These are phyloP conservation scores for Achlya hypogyna DNA, from an alignment of 352 stramenopile species.

Conservation along the genomic window DNA sequence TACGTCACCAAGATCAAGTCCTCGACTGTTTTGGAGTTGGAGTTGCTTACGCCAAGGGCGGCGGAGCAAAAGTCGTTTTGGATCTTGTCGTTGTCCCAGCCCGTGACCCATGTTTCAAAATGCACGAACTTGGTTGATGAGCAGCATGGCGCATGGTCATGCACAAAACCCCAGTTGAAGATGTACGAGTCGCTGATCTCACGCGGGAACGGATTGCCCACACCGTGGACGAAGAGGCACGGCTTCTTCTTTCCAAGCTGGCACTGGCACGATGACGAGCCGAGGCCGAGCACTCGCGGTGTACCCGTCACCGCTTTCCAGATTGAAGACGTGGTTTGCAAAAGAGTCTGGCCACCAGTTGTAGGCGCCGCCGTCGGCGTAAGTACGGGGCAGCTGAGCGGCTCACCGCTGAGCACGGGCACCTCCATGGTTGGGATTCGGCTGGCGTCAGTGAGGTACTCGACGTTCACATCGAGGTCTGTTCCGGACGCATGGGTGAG, in stretches of 20 bases:
- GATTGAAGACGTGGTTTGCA: not conserved
- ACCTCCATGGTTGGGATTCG: not conserved
- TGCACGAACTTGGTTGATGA: constrained; percentile 40
- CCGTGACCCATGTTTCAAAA: constrained; percentile 33
- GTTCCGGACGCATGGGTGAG: not conserved
- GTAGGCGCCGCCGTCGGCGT: not conserved
- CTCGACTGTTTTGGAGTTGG: constrained; percentile 29
- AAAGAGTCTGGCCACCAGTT: not conserved
- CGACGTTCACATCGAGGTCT: not conserved
- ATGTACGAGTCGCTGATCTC: constrained; percentile 29
- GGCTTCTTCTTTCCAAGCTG: constrained; percentile 19
- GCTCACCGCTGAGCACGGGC: not conserved
- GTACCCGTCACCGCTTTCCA: not conserved
- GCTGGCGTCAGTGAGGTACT: not conserved
- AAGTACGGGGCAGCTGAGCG: not conserved
- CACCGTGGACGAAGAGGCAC: constrained; percentile 52
- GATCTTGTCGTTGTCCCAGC: constrained; percentile 33
- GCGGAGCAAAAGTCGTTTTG: constrained; percentile 33
- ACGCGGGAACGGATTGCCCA: constrained; percentile 29
- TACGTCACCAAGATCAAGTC: constrained; percentile 55
- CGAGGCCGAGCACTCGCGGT: not conserved
- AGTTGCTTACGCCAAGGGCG: constrained; percentile 27
- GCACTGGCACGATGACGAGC: not conserved
- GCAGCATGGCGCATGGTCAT: constrained; percentile 49
- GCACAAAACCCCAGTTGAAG: constrained; percentile 41